A percentile compares a stretch with the other conserved stretches of the same genome.
These are phyloP conservation scores for Fragilaria crotonensis DNA, from an alignment of 108 stramenopile genomes.

Conservation along the genomic window DNA sequence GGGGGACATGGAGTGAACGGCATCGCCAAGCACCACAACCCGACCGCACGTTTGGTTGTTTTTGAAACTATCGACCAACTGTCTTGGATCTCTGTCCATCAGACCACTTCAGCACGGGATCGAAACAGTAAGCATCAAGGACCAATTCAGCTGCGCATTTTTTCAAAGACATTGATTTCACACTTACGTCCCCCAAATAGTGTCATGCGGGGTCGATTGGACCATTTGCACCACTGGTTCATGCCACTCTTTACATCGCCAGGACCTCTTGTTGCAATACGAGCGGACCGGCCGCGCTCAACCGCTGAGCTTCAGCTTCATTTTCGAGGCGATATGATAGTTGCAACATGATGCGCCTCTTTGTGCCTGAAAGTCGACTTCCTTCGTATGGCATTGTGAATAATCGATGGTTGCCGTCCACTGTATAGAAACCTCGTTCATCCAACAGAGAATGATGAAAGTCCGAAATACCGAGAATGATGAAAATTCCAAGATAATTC, in stretches of 20 bases:
- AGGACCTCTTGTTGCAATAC: slow-evolving; percentile 51
- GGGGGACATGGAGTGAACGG: slow-evolving; percentile 81
- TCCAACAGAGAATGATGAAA: slow-evolving; percentile 57
- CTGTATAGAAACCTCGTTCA: slow-evolving; percentile 81
- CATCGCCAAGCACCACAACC: slow-evolving; percentile 81
- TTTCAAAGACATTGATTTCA: too few relatives aligned
- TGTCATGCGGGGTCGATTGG: slow-evolving; percentile 43
- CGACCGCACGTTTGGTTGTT: slow-evolving; percentile 27
- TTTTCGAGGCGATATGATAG: slow-evolving; percentile 49
- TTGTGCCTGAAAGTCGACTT: slow-evolving; percentile 32
- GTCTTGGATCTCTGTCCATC: slow-evolving; percentile 70
- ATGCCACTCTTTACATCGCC: slow-evolving; percentile 56
- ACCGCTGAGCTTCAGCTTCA: slow-evolving; percentile 11
- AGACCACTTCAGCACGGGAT: too few relatives aligned
- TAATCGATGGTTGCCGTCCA: slow-evolving; percentile 62
- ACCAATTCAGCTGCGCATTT: too few relatives aligned
- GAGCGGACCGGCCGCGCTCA: slow-evolving; percentile 18
- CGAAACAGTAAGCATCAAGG: too few relatives aligned
- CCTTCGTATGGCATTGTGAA: slow-evolving; percentile 84
- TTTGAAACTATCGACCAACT: slow-evolving; percentile 9
- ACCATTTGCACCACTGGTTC: slow-evolving; percentile 66
- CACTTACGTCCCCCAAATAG: slow-evolving; percentile 74
- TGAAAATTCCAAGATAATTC: slow-evolving; percentile 48
- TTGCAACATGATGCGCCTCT: slow-evolving; percentile 77
- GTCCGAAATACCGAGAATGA: slow-evolving; percentile 68